phyloP scores from a whole-genome alignment of 208 protist species.

The Leptomonas seymouri region DNA sequence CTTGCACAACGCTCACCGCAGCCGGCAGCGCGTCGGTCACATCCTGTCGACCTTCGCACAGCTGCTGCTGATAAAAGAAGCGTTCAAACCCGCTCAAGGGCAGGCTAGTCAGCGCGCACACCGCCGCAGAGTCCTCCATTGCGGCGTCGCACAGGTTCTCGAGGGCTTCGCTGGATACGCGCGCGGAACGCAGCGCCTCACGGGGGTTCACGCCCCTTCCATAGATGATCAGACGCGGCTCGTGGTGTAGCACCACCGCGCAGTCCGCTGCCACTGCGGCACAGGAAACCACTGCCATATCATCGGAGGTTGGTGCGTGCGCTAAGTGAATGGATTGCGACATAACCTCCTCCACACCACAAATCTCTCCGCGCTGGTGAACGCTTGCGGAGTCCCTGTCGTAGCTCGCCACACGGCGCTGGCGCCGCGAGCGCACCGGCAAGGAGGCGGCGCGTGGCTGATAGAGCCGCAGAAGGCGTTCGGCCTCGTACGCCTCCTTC shows the following conservation, averaged over 20 bases:
- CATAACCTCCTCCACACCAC: background rate
- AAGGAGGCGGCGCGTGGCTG: constrained; percentile 37
- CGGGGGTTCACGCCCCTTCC: constrained; percentile 26
- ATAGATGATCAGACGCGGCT: constrained; percentile 56
- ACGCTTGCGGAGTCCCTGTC: background rate
- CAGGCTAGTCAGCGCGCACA: constrained; percentile 37
- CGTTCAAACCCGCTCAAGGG: constrained; percentile 51
- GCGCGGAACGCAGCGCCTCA: constrained; percentile 22
- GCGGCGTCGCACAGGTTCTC: constrained; percentile 33
- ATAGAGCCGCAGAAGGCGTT: constrained; percentile 35
- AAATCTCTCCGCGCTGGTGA: background rate
- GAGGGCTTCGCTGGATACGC: constrained; percentile 29
- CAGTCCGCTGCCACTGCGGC: constrained; percentile 13
- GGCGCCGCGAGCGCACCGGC: constrained; percentile 28
- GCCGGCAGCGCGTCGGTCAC: background rate
- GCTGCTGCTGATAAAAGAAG: constrained; percentile 60
- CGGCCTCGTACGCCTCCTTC: constrained; percentile 19
- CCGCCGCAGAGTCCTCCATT: constrained; percentile 39
- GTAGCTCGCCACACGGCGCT: constrained; percentile 6
- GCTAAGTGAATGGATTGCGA: constrained; percentile 2
- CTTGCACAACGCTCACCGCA: background rate
- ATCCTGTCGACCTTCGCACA: constrained; percentile 18
- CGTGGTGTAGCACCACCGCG: constrained; percentile 62
- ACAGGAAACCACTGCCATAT: constrained; percentile 23
- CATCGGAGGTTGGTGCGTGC: constrained; percentile 18